Conservation (phyloP, 345 rosid species). For the Aquilaria yunnanensis region DNA sequence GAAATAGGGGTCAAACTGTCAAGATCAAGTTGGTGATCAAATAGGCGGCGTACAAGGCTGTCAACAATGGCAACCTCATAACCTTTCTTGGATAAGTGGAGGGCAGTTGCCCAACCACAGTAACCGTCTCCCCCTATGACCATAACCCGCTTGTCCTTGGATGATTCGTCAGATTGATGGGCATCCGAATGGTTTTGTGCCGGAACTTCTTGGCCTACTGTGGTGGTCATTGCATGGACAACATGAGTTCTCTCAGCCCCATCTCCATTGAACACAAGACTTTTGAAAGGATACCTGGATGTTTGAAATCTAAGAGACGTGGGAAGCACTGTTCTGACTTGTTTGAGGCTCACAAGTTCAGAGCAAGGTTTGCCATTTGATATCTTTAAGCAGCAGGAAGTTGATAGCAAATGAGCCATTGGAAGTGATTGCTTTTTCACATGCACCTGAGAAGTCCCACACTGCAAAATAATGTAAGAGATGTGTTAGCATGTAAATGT, state of each 20-base stretch:
- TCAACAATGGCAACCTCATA: conserved; percentile 83
- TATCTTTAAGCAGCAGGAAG: conserved; percentile 48
- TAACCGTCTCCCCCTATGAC: conserved; percentile 98
- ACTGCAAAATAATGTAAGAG: conserved; percentile 1
- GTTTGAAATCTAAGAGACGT: conserved; percentile 26
- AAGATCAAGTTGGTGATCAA: conserved; percentile 92
- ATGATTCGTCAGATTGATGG: conserved; percentile 23
- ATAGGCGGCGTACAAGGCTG: conserved; percentile 77
- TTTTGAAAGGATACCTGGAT: conserved; percentile 26
- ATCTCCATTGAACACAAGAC: conserved; percentile 28
- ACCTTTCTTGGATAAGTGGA: conserved; percentile 79
- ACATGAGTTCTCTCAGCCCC: conserved; percentile 21
- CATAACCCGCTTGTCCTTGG: conserved; percentile 72
- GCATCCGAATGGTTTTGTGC: conserved; percentile 34
- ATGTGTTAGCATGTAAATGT: no score
- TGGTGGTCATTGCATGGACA: conserved; percentile 40
- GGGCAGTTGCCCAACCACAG: conserved; percentile 99
- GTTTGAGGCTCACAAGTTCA: conserved; percentile 22
- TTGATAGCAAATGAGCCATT: conserved; percentile 68
- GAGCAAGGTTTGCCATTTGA: conserved; percentile 27
- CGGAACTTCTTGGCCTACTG: conserved; percentile 47
- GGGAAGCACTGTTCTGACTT: conserved; percentile 17
- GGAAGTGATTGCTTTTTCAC: conserved; percentile 18
- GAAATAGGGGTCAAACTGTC: conserved; percentile 84
- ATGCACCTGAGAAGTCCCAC: conserved; percentile 36